Percentiles rank a stretch among this genome's conserved stretches.
Evolutionary conservation across 176 grass and related monocot genomes (phyloP).

Genomic region (Rhynchospora breviuscula): DNA sequence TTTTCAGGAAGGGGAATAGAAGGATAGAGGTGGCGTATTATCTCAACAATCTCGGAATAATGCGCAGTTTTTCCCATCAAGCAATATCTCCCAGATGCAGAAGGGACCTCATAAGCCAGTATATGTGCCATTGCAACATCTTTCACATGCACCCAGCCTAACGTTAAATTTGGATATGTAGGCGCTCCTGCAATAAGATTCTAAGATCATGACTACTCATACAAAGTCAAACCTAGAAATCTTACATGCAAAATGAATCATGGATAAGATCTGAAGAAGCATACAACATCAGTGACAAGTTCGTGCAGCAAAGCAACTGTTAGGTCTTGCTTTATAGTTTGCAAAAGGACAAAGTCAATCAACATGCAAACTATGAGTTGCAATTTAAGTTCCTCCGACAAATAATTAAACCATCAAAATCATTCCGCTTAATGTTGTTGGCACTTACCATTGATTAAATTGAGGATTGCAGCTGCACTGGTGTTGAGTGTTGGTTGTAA

Average conservation of each 20-base stretch:
- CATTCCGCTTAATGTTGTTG: background rate
- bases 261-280: background rate
- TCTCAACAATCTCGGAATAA: constrained; percentile 24
- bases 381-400: background rate
- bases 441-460: constrained; percentile 20
- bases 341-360: background rate
- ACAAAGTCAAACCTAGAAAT: background rate
- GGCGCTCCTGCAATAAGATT: background rate
- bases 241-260: background rate
- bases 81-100: constrained; percentile 25
- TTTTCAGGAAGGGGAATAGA: constrained; percentile 24
- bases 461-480: constrained; percentile 8
- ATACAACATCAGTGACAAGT: background rate
- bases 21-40: constrained; percentile 26
- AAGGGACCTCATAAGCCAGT: constrained; percentile 24
- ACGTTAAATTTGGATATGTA: constrained; percentile 7
- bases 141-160: constrained; percentile 24
- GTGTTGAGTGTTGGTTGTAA: constrained; percentile 35
- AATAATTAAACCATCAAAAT: background rate
- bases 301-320: background rate
- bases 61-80: constrained; percentile 20
- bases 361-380: background rate
- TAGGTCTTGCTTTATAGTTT: background rate
- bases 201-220: background rate
- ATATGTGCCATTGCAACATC: constrained; percentile 35